A percentile compares a stretch with the other conserved stretches of the same genome.
phyloP scores from a whole-genome alignment of 2,329 filamentous ascomycete genomes.

The Diaporthe sp. region DNA sequence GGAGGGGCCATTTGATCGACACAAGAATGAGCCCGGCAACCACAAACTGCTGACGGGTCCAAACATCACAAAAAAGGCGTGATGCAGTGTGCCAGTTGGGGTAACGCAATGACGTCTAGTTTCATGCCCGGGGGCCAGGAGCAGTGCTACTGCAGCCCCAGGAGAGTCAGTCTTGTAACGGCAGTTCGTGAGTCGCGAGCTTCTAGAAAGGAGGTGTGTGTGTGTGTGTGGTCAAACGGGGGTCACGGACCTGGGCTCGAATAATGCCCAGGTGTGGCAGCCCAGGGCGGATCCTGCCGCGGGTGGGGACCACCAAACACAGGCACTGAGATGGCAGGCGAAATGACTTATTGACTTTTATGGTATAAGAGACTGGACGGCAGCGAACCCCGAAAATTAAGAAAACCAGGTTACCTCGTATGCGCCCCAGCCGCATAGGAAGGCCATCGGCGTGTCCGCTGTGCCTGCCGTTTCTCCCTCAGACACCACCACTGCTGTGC shows the following conservation, averaged over 20 bases:
- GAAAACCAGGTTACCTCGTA: conserved; percentile 14
- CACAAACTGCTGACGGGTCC: not conserved
- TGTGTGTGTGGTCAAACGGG: conserved; percentile 19
- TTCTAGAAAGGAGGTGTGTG: conserved; percentile 9
- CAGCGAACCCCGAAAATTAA: conserved; percentile 1
- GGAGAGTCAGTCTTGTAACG: not conserved
- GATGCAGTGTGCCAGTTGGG: conserved; percentile 12
- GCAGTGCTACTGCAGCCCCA: conserved; percentile 24
- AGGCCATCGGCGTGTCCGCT: conserved; percentile 20
- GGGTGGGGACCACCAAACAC: conserved; percentile 23
- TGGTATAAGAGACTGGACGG: not conserved
- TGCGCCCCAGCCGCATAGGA: conserved; percentile 20
- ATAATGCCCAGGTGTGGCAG: conserved; percentile 12
- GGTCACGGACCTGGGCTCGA: conserved; percentile 10
- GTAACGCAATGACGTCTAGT: conserved; percentile 9
- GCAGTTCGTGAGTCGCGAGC: conserved; percentile 25
- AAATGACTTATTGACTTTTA: conserved; percentile 16
- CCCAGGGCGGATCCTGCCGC: conserved; percentile 14
- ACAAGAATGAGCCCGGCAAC: conserved; percentile 10
- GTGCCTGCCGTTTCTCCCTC: not conserved
- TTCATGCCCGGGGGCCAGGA: not conserved
- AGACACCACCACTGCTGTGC: not conserved
- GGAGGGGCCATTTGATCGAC: conserved; percentile 14
- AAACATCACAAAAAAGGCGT: conserved; percentile 18
- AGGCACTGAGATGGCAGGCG: conserved; percentile 18